A percentile compares a stretch with the other conserved stretches of the same genome.
phyloP scores from a whole-genome alignment of 345 rosid species.

The Cochlearia excelsa region DNA sequence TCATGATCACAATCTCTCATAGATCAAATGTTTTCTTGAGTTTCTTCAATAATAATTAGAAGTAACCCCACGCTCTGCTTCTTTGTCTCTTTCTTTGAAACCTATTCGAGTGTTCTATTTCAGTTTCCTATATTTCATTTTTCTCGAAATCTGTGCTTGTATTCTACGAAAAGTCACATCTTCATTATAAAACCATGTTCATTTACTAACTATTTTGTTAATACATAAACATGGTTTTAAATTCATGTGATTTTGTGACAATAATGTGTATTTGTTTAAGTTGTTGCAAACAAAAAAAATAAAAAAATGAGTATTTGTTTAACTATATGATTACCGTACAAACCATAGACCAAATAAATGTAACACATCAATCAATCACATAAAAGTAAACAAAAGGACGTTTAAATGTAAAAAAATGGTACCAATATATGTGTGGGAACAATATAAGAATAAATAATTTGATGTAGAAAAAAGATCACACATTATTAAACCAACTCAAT shows the following conservation, averaged over 20 bases:
- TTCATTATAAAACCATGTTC: background rate
- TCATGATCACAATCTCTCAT: slow-evolving; percentile 22
- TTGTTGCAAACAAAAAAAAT: too few species aligned
- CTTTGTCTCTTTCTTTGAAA: slow-evolving; percentile 30
- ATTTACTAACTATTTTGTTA: too few species aligned
- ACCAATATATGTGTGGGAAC: background rate
- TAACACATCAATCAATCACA: slow-evolving; percentile 32
- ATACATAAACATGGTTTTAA: background rate
- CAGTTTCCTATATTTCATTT: slow-evolving; percentile 14
- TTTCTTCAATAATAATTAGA: slow-evolving; percentile 32
- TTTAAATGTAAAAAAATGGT: slow-evolving; percentile 13
- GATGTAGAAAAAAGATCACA: slow-evolving; percentile 8
- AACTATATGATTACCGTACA: slow-evolving; percentile 4
- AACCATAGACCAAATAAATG: slow-evolving; percentile 8
- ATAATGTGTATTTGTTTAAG: background rate
- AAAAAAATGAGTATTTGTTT: slow-evolving; percentile 1
- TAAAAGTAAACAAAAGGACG: slow-evolving; percentile 20
- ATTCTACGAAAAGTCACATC: slow-evolving; percentile 26
- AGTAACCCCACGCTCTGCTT: slow-evolving; percentile 32
- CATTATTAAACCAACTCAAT: slow-evolving; percentile 26
- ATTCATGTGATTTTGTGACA: slow-evolving; percentile 10
- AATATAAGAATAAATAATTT: background rate
- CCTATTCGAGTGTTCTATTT: slow-evolving; percentile 10
- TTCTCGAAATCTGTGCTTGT: slow-evolving; percentile 29
- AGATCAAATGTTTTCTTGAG: slow-evolving; percentile 25